Conservation (phyloP, 129 eudicot species). For the Helianthus annuus region DNA sequence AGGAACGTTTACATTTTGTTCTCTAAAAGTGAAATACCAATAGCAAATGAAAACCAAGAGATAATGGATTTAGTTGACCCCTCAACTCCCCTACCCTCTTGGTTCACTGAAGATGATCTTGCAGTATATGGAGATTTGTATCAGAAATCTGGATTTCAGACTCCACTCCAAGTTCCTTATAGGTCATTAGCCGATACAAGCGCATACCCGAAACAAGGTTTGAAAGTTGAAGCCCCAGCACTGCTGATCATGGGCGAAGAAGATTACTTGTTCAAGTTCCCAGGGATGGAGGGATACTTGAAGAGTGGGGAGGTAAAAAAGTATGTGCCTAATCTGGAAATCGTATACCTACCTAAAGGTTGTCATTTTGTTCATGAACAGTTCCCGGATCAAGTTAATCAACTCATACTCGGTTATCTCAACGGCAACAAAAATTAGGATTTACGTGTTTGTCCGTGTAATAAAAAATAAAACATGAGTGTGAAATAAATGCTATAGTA, state of each 20-base stretch:
- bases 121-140: conserved; percentile 41
- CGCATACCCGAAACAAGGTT: conserved; percentile 6
- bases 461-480: neutral
- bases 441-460: neutral
- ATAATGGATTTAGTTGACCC: conserved; percentile 60
- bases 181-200: conserved; percentile 26
- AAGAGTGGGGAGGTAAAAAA: conserved; percentile 38
- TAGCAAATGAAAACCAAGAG: conserved; percentile 49
- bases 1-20: conserved; percentile 51
- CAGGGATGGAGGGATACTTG: conserved; percentile 38
- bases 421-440: conserved; percentile 19
- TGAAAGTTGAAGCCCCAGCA: conserved; percentile 35
- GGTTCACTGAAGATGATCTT: conserved; percentile 60
- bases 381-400: conserved; percentile 40
- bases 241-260: conserved; percentile 37
- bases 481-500: neutral
- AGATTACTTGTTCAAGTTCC: conserved; percentile 38
- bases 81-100: conserved; percentile 50
- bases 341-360: conserved; percentile 36
- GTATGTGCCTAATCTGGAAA: conserved; percentile 40
- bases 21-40: conserved; percentile 52
- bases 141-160: conserved; percentile 51
- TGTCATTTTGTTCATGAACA: conserved; percentile 50
- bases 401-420: conserved; percentile 39
- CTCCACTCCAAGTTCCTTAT: conserved; percentile 61